phyloP scores from a whole-genome alignment of 2,329 filamentous ascomycete species.

The Sclerotinia borealis region DNA sequence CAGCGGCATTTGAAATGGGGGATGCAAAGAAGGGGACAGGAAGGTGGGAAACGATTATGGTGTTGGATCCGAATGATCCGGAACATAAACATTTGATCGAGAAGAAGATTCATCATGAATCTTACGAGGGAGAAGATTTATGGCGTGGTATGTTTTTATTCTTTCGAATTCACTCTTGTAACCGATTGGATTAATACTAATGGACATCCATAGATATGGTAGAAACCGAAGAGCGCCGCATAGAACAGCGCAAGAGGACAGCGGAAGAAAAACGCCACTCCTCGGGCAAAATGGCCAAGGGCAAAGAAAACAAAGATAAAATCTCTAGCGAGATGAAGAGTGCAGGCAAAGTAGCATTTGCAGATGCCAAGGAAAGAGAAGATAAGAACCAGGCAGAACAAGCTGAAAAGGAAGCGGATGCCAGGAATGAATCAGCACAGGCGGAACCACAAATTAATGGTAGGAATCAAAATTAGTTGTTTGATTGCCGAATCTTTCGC shows the following conservation, averaged over 20 bases:
- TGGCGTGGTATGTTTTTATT: conserved; percentile 68
- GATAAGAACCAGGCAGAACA: conserved; percentile 15
- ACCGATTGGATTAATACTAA: conserved; percentile 14
- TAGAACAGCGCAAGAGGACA: conserved; percentile 50
- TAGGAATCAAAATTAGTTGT: neutral
- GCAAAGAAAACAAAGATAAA: conserved; percentile 44
- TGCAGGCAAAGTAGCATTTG: conserved; percentile 19
- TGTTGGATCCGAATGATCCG: conserved; percentile 74
- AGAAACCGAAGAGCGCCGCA: conserved; percentile 64
- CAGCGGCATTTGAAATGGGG: conserved; percentile 61
- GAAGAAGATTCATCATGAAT: conserved; percentile 81
- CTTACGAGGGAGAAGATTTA: conserved; percentile 82
- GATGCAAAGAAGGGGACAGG: conserved; percentile 73
- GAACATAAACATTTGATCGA: conserved; percentile 78
- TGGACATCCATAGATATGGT: conserved; percentile 63
- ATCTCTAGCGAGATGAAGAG: conserved; percentile 34
- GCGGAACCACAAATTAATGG: neutral
- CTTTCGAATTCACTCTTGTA: neutral
- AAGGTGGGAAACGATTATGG: conserved; percentile 78
- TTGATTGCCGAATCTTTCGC: neutral
- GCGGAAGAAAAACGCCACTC: conserved; percentile 31
- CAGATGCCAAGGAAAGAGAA: conserved; percentile 14
- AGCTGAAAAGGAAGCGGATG: conserved; percentile 13
- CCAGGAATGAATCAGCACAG: conserved; percentile 1
- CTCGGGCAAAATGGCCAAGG: conserved; percentile 42